Base-by-base conservation (phyloP, 1,139 yeast species). In the Eremothecium sinecaudum region DNA sequence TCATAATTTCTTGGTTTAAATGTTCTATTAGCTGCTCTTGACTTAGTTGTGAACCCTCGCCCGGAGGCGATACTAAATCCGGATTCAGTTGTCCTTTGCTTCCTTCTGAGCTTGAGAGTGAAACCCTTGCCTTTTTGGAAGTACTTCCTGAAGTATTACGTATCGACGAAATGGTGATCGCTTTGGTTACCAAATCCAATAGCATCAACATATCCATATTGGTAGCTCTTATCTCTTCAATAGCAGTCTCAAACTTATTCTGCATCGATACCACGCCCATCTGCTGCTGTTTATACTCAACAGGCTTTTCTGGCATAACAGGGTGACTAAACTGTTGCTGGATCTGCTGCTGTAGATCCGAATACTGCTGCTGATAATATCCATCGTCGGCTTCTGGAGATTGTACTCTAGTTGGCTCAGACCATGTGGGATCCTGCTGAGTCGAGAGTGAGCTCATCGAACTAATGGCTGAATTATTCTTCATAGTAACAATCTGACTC, bases 161-260 rank as follows among this genome's bases (percentile, higher is more conserved):
- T 10, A 19, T 13, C 12, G 30, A 16, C 11, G 30, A 27, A 14
- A 27, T 15, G 9, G 10, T 10, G n/a, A 27, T 17, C n/a, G 31
- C 26, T 18, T 56, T 65, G 35, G 67, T 71, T 31, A 73, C 45
- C 31, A 68, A 49, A 31, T 73, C 79, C 24, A 74, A 47, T 4
- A 73, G 39, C 21, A 63, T 63, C 2, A 73, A 64, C 52, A 71
- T 60, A 45, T 74, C 79, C 33, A 61, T 45, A 43, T 69, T 71
- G n/a, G 67, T 63, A 33, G 61, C 60, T 27, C 66, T 62, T 36
- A 71, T 47, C 26, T 72, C 76, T 6, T 63, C 68, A 20, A 59
- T 56, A 4, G 71, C 62, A 7, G 61, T 45, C 21, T 72, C 77
- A 41, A 68, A 68, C 31, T 66, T 59, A n/a, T 61, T 46, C 20